Evolutionary conservation across 345 rosid genomes (phyloP), one percentile per base, ranked within the genome.

Genomic region (Acer yangbiense): DNA sequence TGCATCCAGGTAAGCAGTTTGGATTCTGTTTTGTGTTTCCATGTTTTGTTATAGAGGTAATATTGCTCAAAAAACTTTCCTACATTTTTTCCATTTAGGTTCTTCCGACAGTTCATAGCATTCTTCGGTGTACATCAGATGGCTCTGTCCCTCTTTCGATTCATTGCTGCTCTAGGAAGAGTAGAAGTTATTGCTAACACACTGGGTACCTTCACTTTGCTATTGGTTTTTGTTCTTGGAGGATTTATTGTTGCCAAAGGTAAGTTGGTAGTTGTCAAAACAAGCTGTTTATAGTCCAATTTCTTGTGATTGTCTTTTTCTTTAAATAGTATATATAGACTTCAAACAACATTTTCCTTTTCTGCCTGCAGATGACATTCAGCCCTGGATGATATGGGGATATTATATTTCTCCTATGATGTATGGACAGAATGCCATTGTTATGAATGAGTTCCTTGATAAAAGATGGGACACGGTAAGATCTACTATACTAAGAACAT

Each of bases 401-500:
- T 95, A 90, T 78, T 95, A 87, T 65, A 17, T 55, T 68, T 95
- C 98, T 14, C 98, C 98, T 20, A 91, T 93, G 98, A 95, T 95
- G 98, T 95, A 95, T 74, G 98, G 97, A 77, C 98, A 95, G 74
- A 93, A 90, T 72, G 97, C 98, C 65, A 81, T 95, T 66, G 92
- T 89, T 80, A 88, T 95, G 84, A 95, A 92, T 69, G 98, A 93
- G 74, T 93, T 95, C 82, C 90, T 95, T 6, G 97, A 92, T 69
- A 68, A 92, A 60, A 87, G 98, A 88, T 95, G 98, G 98, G 77
- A 77, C 7, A 65, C 78, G 16, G 98, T 95, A 87, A 86, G 91
- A 74, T 72, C 58, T 73, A 57, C 70, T 13, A 20, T 43, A 23
- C 3, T 70, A 73, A 64, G 35, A 27, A 62, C 20, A 13, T 29